Conservation (phyloP, 108 stramenopile genomes). For the Phaeodactylum tricornutum region DNA sequence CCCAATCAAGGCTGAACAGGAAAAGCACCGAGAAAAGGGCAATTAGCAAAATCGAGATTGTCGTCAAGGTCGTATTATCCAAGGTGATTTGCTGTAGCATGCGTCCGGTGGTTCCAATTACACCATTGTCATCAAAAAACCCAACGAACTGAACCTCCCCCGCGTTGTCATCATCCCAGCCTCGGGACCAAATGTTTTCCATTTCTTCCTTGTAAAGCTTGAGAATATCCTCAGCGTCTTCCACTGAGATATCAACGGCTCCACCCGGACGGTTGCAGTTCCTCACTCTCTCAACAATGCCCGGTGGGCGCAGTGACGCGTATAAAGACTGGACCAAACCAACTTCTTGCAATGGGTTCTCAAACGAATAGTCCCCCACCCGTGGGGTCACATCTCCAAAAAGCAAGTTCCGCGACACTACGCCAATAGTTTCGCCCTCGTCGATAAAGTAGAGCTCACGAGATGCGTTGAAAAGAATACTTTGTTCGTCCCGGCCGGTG, state of each 20-base stretch:
- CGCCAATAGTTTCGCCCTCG: conserved; percentile 23
- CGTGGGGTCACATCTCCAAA: conserved; percentile 17
- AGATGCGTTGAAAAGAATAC: conserved; percentile 17
- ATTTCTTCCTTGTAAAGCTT: conserved; percentile 22
- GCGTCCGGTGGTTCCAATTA: conserved; percentile 26
- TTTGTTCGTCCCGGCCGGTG: conserved; percentile 5
- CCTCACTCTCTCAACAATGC: conserved; percentile 25
- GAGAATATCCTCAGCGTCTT: conserved; percentile 33
- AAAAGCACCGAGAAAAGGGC: conserved; percentile 26
- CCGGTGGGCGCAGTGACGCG: conserved; percentile 9
- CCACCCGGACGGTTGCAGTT: conserved; percentile 33
- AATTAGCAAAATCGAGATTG: conserved; percentile 26
- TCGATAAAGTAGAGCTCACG: conserved; percentile 31
- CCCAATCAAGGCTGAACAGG: conserved; percentile 15
- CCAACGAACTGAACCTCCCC: conserved; percentile 30
- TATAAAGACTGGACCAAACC: conserved; percentile 24
- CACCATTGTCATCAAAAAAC: conserved; percentile 22
- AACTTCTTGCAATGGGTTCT: conserved; percentile 19
- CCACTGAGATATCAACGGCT: conserved; percentile 17
- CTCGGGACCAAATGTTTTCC: conserved; percentile 25
- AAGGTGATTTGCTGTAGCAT: conserved; percentile 29
- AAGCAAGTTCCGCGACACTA: conserved; percentile 19
- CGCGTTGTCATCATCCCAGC: conserved; percentile 21
- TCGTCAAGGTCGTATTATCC: conserved; percentile 14
- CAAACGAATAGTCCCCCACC: conserved; percentile 7